Conservation (phyloP, 2,329 filamentous ascomycete genomes). For the Pseudocercospora fijiensis region DNA sequence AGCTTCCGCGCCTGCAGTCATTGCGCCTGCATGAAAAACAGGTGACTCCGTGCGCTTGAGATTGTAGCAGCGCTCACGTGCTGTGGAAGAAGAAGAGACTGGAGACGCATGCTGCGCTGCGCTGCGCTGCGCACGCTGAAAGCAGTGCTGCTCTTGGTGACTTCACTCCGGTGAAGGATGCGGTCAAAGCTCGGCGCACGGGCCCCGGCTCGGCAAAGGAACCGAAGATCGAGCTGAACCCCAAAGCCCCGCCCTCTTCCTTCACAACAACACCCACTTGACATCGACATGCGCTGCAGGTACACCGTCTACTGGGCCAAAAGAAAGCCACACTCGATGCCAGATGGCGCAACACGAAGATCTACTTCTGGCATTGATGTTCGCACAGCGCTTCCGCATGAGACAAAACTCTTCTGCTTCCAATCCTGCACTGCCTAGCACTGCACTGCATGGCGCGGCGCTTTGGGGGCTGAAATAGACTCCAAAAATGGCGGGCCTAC, state of each 20-base stretch:
- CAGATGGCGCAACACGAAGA: not conserved
- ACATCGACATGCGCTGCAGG: not conserved
- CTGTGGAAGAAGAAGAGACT: not conserved
- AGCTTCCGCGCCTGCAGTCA: not conserved
- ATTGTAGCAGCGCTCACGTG: not conserved
- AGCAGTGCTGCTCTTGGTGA: not conserved
- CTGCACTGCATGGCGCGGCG: not conserved
- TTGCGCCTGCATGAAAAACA: conserved; percentile 2
- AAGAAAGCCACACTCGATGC: not conserved
- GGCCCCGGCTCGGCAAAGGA: not conserved
- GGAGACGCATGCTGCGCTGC: not conserved
- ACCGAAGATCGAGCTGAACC: not conserved
- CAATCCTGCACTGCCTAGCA: not conserved
- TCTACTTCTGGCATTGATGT: conserved; percentile 2
- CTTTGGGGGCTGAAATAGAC: not conserved
- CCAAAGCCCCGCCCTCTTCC: not conserved
- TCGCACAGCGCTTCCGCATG: not conserved
- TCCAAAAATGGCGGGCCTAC: not conserved
- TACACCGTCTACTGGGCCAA: not conserved
- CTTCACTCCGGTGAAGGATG: conserved; percentile 3
- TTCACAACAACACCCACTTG: not conserved
- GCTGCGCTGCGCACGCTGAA: not conserved
- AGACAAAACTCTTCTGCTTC: not conserved
- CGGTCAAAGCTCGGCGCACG: not conserved
- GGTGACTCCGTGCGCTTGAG: not conserved